Evolutionary conservation across 495 filamentous ascomycete genomes (phyloP).

Genomic region (Penicillium coffeae): DNA sequence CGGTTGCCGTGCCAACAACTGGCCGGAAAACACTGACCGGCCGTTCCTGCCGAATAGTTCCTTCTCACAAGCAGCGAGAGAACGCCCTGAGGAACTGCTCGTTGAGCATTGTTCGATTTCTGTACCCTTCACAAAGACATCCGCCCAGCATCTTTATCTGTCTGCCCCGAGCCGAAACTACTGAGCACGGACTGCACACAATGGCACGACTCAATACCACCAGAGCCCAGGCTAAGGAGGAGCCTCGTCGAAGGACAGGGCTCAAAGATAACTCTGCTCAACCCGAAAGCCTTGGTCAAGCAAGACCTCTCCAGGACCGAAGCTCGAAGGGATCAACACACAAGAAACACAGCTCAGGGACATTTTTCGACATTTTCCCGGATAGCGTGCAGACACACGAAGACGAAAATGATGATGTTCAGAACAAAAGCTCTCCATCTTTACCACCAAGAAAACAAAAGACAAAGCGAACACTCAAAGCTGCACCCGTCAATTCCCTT

Average conservation of each 20-base stretch:
- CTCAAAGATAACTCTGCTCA: not conserved
- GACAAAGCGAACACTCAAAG: conserved; percentile 24
- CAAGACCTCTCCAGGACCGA: not conserved
- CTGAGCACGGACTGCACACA: not conserved
- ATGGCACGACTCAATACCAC: conserved; percentile 7
- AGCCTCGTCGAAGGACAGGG: not conserved
- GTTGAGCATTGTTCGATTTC: not conserved
- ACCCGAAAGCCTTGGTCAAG: not conserved
- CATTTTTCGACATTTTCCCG: conserved; percentile 31
- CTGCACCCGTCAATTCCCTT: conserved; percentile 35
- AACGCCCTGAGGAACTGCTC: not conserved
- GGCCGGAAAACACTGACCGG: not conserved
- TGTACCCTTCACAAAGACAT: not conserved
- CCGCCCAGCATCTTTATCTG: too few relatives aligned
- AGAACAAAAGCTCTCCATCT: conserved; percentile 8
- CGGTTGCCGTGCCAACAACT: conserved; percentile 5
- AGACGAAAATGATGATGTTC: not conserved
- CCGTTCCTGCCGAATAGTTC: not conserved
- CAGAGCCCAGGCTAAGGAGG: not conserved
- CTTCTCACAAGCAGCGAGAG: too few relatives aligned
- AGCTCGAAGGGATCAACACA: conserved; percentile 5
- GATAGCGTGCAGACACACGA: conserved; percentile 25
- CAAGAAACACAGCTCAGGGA: conserved; percentile 15
- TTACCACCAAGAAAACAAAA: conserved; percentile 16
- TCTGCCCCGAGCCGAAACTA: not conserved